phyloP scores from a whole-genome alignment of 2,329 filamentous ascomycete species.

The Colletotrichum orbiculare region DNA sequence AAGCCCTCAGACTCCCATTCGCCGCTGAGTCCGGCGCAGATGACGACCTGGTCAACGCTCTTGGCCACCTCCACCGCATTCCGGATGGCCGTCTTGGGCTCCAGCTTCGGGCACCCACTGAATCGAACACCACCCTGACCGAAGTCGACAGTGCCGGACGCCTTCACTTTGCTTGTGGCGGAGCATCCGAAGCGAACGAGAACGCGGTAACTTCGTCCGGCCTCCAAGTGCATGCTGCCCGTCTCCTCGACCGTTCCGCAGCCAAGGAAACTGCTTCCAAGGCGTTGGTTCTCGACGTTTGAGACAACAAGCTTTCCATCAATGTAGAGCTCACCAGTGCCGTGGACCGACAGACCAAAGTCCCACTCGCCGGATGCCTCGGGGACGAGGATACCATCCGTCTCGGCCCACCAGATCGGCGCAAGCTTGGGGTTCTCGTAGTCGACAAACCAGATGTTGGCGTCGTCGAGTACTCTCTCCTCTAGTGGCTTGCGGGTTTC shows the following conservation, averaged over 20 bases:
- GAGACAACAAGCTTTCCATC: slow-evolving; percentile 47
- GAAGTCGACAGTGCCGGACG: slow-evolving; percentile 43
- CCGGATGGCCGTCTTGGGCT: slow-evolving; percentile 36
- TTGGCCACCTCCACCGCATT: slow-evolving; percentile 54
- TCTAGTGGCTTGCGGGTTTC: slow-evolving; percentile 37
- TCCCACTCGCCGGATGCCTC: slow-evolving; percentile 41
- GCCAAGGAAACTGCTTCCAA: slow-evolving; percentile 51
- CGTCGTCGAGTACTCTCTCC: slow-evolving; percentile 38
- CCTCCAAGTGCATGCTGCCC: slow-evolving; percentile 40
- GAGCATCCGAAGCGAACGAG: slow-evolving; percentile 44
- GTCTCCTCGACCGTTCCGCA: slow-evolving; percentile 48
- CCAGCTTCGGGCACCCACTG: slow-evolving; percentile 40
- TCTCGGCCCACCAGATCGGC: slow-evolving; percentile 40
- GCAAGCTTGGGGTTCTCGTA: slow-evolving; percentile 40
- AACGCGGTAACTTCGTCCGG: slow-evolving; percentile 45
- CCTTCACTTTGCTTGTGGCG: slow-evolving; percentile 42
- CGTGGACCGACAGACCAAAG: slow-evolving; percentile 49
- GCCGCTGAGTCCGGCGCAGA: slow-evolving; percentile 65
- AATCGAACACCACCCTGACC: slow-evolving; percentile 43
- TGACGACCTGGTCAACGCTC: slow-evolving; percentile 68
- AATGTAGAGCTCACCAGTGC: slow-evolving; percentile 48
- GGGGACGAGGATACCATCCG: slow-evolving; percentile 40
- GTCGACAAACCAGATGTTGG: slow-evolving; percentile 43
- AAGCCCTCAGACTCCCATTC: slow-evolving; percentile 61
- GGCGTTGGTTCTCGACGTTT: slow-evolving; percentile 45